A percentile compares a stretch with the other conserved stretches of the same genome.
These are phyloP conservation scores for Aureobasidium pullulans DNA, from an alignment of 2,329 filamentous ascomycete genomes.

Conservation along the genomic window DNA sequence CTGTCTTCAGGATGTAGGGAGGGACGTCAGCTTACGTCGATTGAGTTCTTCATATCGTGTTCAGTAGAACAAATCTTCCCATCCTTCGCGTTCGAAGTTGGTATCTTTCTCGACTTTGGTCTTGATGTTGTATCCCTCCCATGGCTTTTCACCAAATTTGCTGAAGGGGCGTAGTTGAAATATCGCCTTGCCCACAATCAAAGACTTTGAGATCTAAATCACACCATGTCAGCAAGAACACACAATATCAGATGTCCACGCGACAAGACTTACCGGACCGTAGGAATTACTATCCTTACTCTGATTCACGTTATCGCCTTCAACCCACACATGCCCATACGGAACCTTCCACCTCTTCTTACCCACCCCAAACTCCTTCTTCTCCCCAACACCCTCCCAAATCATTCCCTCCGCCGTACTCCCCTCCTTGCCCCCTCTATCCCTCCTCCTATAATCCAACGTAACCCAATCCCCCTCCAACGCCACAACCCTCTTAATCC, in stretches of 20 bases:
- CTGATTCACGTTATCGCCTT: constrained; percentile 72
- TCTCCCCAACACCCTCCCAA: constrained; percentile 15
- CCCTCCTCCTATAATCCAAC: constrained; percentile 40
- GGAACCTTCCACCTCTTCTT: constrained; percentile 55
- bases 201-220: constrained; percentile 52
- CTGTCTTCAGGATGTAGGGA: constrained; percentile 27
- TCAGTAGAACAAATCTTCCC: constrained; percentile 9
- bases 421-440: constrained; percentile 29
- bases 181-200: constrained; percentile 69
- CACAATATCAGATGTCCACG: neutral
- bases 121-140: constrained; percentile 47
- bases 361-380: constrained; percentile 8
- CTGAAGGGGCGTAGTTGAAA: constrained; percentile 63
- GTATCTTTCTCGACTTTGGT: constrained; percentile 32
- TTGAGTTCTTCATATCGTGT: neutral
- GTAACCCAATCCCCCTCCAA: constrained; percentile 70
- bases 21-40: neutral
- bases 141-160: constrained; percentile 45
- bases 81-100: neutral
- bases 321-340: constrained; percentile 84
- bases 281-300: constrained; percentile 84
- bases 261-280: constrained; percentile 51
- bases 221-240: neutral
- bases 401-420: constrained; percentile 19
- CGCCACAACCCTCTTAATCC: constrained; percentile 77